phyloP scores from a whole-genome alignment of 2,329 filamentous ascomycete genomes.

The Paradendryphiella salina region DNA sequence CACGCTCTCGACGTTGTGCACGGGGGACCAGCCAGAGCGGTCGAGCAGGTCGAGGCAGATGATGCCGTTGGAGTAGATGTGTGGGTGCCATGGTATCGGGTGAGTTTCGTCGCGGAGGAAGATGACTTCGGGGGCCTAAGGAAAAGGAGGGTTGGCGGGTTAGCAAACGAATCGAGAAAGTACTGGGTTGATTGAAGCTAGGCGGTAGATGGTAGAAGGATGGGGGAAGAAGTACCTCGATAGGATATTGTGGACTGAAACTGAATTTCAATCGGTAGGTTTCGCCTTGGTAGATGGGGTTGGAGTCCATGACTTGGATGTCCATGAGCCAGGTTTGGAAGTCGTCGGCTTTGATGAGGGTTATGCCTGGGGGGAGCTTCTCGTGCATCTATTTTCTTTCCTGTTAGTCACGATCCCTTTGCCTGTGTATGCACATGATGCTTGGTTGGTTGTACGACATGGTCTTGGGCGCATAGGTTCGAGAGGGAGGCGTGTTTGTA shows the following conservation, averaged over 20 bases:
- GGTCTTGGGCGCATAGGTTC: not conserved
- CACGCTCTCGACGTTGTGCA: conserved; percentile 95
- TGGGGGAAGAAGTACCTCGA: conserved; percentile 55
- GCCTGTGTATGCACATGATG: not conserved
- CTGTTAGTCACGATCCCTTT: not conserved
- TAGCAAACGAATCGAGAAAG: not conserved
- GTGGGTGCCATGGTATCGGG: conserved; percentile 88
- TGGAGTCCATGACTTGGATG: conserved; percentile 84
- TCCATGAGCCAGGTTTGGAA: conserved; percentile 92
- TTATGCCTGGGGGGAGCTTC: conserved; percentile 68
- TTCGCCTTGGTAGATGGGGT: conserved; percentile 82
- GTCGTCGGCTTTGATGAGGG: conserved; percentile 77
- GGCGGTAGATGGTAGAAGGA: too few species aligned
- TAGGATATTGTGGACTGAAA: conserved; percentile 84
- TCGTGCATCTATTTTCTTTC: conserved; percentile 55
- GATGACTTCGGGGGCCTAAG: conserved; percentile 87
- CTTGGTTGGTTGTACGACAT: not conserved
- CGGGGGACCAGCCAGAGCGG: conserved; percentile 87
- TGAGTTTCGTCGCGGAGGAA: conserved; percentile 68
- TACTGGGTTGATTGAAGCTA: too few species aligned
- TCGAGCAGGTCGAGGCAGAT: conserved; percentile 95
- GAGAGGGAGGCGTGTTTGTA: not conserved
- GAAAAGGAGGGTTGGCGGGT: not conserved
- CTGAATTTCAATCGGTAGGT: conserved; percentile 84
- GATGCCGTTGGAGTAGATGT: conserved; percentile 98